Evolutionary conservation across 208 protist species (phyloP), one percentile per base, ranked within the genome.

Genomic region (Lotmaria passim): DNA sequence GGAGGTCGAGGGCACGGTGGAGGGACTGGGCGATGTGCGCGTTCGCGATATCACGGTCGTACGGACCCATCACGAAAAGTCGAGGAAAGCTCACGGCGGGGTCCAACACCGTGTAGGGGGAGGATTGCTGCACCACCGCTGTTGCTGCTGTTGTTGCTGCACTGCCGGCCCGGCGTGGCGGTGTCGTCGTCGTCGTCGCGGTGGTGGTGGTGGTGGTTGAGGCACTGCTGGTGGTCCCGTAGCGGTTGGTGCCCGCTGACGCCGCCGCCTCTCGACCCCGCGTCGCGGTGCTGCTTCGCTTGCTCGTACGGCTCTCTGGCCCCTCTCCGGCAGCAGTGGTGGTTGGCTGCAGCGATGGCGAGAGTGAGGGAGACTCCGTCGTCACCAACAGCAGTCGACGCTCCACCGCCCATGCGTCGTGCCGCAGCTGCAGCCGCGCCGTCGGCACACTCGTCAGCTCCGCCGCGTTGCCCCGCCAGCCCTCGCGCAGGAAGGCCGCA

Each of bases 401-500:
- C 75, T 96, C 91, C 2, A 82, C 79, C 1, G 74, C 46, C 88
- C 91, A 96, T 63, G 85, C 74, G 19, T 93, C 81, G 38, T 82
- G 34, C 24, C 91, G 86, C 51, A 96, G 63, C 64, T 89, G 83
- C 38, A 96, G 71, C 6, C 91, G 88, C 10, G 81, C 44, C 15
- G 78, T 93, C 24, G 91, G 85, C 5, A 96, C 88, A 58, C 78
- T 78, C 51, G 79, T 92, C 26, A 89, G 69, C 65, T 93, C 84
- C 41, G 78, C 73, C 31, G 53, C 39, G 70, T 91, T 94, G 19
- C 85, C 82, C 30, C 77, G 79, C 67, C 75, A 81, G 26, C 82
- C 86, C 5, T 92, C 84, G 26, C 56, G 68, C 43, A 89, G 41
- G 43, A 89, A 87, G 7, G 64, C 60, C n/a, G 92, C 80, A 12